A percentile compares a stretch with the other conserved stretches of the same genome.
These are phyloP conservation scores for Pelargonium hybrid DNA, from an alignment of 441 rosid species.

Conservation along the genomic window DNA sequence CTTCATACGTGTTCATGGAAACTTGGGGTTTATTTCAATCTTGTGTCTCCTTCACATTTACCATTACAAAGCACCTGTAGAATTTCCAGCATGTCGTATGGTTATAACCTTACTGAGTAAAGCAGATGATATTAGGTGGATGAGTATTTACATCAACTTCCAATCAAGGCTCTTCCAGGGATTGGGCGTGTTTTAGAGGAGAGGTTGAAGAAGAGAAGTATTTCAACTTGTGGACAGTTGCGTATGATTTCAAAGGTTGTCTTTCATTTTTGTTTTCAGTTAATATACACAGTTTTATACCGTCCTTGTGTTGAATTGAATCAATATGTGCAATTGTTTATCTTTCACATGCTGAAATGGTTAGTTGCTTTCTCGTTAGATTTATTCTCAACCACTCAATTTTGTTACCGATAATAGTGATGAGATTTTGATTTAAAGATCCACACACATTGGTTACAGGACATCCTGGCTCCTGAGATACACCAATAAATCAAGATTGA, in stretches of 20 bases:
- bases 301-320: neutral
- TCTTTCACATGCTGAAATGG: slow-evolving; percentile 11
- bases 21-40: neutral
- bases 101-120: slow-evolving; percentile 14
- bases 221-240: slow-evolving; percentile 73
- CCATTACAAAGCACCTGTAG: neutral
- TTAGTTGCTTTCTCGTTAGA: neutral
- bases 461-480: neutral
- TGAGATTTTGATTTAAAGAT: neutral
- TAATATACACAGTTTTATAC: neutral
- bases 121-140: slow-evolving; percentile 45
- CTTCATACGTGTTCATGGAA: neutral
- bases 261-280: neutral
- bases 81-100: neutral
- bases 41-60: neutral
- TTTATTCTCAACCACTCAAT: slow-evolving; percentile 5
- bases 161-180: slow-evolving; percentile 74
- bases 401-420: neutral
- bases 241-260: slow-evolving; percentile 64
- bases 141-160: slow-evolving; percentile 55
- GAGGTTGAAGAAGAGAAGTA: slow-evolving; percentile 53
- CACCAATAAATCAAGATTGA: neutral
- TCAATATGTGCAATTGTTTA: slow-evolving; percentile 5
- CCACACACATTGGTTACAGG: no score
- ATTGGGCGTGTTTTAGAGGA: slow-evolving; percentile 75